A percentile compares a stretch with the other conserved stretches of the same genome.
Conservation (phyloP, 116 monocot species). For the Papilionanthe hybrid region DNA sequence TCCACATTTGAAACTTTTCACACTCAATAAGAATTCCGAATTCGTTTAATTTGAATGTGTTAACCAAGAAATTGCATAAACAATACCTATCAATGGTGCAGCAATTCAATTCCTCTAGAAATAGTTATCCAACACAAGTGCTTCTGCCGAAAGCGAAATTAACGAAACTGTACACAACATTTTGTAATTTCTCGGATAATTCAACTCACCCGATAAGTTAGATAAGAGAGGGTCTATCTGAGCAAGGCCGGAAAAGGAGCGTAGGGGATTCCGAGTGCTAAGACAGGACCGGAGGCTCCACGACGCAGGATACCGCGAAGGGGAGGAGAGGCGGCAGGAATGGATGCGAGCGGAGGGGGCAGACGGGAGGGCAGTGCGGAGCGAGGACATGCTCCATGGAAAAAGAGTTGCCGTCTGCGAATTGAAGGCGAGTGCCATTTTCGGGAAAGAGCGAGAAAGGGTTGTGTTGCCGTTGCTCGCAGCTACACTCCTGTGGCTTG, state of each 20-base stretch:
- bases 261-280: conserved; percentile 9
- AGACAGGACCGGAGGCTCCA: conserved; percentile 7
- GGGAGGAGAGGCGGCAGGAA: neutral
- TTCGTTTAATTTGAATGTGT: neutral
- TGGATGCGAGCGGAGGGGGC: conserved; percentile 9
- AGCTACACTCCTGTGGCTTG: too few species aligned
- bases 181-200: neutral
- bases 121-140: neutral
- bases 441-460: neutral
- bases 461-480: too few species aligned
- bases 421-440: conserved; percentile 29
- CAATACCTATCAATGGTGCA: neutral
- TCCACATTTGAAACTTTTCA: too few species aligned
- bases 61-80: neutral
- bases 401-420: conserved; percentile 22
- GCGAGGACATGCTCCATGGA: conserved; percentile 56
- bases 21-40: neutral
- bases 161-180: neutral
- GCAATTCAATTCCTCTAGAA: neutral
- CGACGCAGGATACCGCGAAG: conserved; percentile 4
- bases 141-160: neutral
- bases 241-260: conserved; percentile 41
- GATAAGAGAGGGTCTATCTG: conserved; percentile 23
- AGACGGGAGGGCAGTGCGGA: conserved; percentile 52
- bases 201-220: conserved; percentile 9